Evolutionary conservation across 441 rosid species (phyloP), one percentile per base, ranked within the genome.

Genomic region (Eruca vesicaria): DNA sequence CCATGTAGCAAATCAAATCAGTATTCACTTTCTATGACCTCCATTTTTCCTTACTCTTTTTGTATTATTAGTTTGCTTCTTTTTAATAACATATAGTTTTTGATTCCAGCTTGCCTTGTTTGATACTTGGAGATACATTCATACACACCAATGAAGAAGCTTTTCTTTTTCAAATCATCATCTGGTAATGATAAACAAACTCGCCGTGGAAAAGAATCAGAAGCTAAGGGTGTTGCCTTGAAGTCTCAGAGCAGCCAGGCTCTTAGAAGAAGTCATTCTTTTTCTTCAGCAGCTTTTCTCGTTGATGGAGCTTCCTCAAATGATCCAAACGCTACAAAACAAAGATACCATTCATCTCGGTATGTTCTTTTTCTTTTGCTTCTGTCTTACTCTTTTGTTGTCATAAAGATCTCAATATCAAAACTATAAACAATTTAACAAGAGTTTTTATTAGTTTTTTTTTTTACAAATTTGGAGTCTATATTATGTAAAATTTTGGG

Each of bases 191-290:
- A 87, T 73, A 85, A 87, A 74, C 81, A 82, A 78, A 79, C 67
- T 74, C 80, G 69, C 59, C 69, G 88, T 80, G 85, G 80, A 68
- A 78, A 72, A 53, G 82, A 82, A 61, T 50, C 67, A 9, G 86
- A 77, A 64, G 63, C 31, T 60, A 82, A 74, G 48, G 72, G 81
- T 16, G 75, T 71, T 6, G 82, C 79, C 28, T 74, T 90, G 8
- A 90, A 87, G 78, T 79, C 90, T 11, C 73, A 76, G 29, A 87
- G 83, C 73, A 80, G 77, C 79, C 73, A 84, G 4, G 71, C 66
- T 80, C 96, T 93, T 64, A 87, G 96, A 76, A 84, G 93, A 84
- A 88, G 96, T 74, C 89, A 81, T 68, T 93, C 98, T 0, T 71
- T 84, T 66, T 85, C 97, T 57, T 88, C 94, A 3, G 85, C 93